Conservation (phyloP, 2,329 filamentous ascomycete species). For the Ophiocordyceps camponoti-saundersi region DNA sequence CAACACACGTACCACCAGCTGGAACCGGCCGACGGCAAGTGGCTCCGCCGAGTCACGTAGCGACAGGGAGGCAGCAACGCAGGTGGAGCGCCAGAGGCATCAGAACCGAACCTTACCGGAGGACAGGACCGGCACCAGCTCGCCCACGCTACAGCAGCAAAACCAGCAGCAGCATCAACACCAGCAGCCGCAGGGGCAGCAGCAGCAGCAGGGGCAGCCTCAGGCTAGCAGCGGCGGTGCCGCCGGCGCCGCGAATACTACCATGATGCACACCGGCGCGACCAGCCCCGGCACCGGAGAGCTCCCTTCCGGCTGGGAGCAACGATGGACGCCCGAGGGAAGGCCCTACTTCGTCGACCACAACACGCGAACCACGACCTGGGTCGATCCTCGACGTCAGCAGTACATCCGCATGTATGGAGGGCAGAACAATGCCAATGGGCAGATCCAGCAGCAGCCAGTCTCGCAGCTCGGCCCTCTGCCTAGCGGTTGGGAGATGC, state of each 20-base stretch:
- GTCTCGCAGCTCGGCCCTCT: slow-evolving; percentile 91
- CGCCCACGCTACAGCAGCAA: slow-evolving; percentile 54
- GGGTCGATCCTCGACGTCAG: slow-evolving; percentile 92
- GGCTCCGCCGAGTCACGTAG: slow-evolving; percentile 55
- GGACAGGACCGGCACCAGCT: slow-evolving; percentile 84
- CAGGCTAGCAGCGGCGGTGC: slow-evolving; percentile 15
- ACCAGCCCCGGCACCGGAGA: slow-evolving; percentile 91
- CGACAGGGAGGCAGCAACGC: slow-evolving; percentile 77
- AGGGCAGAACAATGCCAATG: slow-evolving; percentile 70
- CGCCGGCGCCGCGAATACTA: slow-evolving; percentile 27
- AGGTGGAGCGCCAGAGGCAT: slow-evolving; percentile 82
- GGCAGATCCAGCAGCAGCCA: slow-evolving; percentile 88
- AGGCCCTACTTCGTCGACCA: slow-evolving; percentile 96
- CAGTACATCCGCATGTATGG: slow-evolving; percentile 97
- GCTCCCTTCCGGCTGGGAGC: slow-evolving; percentile 90
- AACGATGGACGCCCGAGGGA: slow-evolving; percentile 87
- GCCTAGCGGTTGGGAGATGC: slow-evolving; percentile 98
- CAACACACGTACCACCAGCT: slow-evolving; percentile 91
- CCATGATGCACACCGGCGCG: slow-evolving; percentile 84
- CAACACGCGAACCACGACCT: slow-evolving; percentile 93
- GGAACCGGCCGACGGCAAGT: slow-evolving; percentile 73
- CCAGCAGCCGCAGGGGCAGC: background rate
- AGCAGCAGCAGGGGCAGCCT: slow-evolving; percentile 20
- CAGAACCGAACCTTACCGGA: slow-evolving; percentile 93
- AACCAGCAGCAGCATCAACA: slow-evolving; percentile 7